Evolutionary conservation across 2,329 filamentous ascomycete species (phyloP).

Genomic region (Hypoxylon sp.): DNA sequence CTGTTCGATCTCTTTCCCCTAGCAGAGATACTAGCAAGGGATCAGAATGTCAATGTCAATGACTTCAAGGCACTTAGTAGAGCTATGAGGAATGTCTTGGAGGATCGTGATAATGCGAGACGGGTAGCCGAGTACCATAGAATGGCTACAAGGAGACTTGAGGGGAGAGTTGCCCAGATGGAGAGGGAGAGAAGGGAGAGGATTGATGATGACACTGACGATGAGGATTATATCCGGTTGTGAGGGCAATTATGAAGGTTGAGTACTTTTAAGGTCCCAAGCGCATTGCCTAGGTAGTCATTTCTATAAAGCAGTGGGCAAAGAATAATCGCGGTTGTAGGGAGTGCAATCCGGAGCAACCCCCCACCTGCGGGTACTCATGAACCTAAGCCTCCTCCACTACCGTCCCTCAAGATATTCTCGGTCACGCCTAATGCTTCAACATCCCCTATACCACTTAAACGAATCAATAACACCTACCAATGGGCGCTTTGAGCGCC

Average conservation of each 20-base stretch:
- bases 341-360: slow-evolving; percentile 21
- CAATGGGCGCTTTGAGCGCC: not conserved
- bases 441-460: not conserved
- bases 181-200: slow-evolving; percentile 4
- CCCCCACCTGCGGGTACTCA: slow-evolving; percentile 11
- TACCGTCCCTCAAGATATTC: not conserved
- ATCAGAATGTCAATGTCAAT: slow-evolving; percentile 36
- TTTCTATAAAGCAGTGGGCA: slow-evolving; percentile 6
- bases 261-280: slow-evolving; percentile 17
- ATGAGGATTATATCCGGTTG: slow-evolving; percentile 37
- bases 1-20: slow-evolving; percentile 40
- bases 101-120: slow-evolving; percentile 37
- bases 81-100: slow-evolving; percentile 28
- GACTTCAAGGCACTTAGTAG: slow-evolving; percentile 26
- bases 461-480: not conserved
- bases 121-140: slow-evolving; percentile 27
- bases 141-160: slow-evolving; percentile 14
- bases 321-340: not conserved
- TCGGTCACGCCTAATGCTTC: not conserved
- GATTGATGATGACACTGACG: slow-evolving; percentile 7
- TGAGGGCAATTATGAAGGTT: slow-evolving; percentile 9
- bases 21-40: slow-evolving; percentile 39
- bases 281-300: not conserved
- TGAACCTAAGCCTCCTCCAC: not conserved
- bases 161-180: slow-evolving; percentile 12